Percentiles rank a stretch among this genome's conserved stretches.
These are phyloP conservation scores for Hemisphaericaspora subhashii DNA, from an alignment of 1,139 yeast species.

Conservation along the genomic window DNA sequence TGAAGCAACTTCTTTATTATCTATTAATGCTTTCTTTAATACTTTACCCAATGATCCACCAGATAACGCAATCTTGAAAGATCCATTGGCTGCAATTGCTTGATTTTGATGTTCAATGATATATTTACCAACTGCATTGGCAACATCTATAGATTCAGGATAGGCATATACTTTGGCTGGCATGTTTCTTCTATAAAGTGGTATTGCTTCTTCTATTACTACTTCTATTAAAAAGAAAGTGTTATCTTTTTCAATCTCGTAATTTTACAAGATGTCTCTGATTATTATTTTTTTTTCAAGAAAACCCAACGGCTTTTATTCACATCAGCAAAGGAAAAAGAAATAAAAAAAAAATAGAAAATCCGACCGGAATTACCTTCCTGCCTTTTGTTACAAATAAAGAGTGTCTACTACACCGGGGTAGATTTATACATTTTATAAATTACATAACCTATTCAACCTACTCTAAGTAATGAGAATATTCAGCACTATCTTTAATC, in stretches of 20 bases:
- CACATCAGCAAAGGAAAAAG: neutral
- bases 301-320: no score
- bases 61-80: slow-evolving; percentile 76
- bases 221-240: neutral
- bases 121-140: slow-evolving; percentile 56
- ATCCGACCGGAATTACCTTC: slow-evolving; percentile 2
- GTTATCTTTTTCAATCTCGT: neutral
- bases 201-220: no score
- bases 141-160: slow-evolving; percentile 55
- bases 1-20: slow-evolving; percentile 45
- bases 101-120: slow-evolving; percentile 55
- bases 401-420: neutral
- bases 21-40: slow-evolving; percentile 67
- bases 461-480: slow-evolving; percentile 43
- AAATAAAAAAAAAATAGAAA: slow-evolving; percentile 1
- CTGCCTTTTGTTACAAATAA: no score
- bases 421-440: neutral
- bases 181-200: no score
- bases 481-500: slow-evolving; percentile 81
- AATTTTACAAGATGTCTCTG: no score
- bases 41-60: slow-evolving; percentile 90
- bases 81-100: slow-evolving; percentile 39
- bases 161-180: slow-evolving; percentile 50
- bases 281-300: no score
- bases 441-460: neutral